Conservation (phyloP, 2,329 filamentous ascomycete species). For the Aspergillus sp. region DNA sequence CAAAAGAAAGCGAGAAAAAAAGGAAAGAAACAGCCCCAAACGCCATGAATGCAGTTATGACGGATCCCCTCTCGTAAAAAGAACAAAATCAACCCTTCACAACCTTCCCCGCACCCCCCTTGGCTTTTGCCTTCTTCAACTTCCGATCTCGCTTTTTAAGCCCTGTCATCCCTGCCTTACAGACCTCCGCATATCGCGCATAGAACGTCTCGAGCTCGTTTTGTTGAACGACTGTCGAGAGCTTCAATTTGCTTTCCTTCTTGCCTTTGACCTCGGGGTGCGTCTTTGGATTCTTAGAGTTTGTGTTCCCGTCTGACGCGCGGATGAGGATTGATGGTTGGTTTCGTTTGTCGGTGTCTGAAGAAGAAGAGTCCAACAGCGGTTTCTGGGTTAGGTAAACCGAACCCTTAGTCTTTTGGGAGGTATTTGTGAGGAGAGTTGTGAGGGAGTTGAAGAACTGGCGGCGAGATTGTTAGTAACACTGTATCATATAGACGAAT, state of each 20-base stretch:
- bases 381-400: constrained; percentile 47
- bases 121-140: constrained; percentile 71
- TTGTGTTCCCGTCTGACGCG: constrained; percentile 75
- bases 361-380: constrained; percentile 20
- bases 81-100: constrained; percentile 26
- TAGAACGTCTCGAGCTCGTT: constrained; percentile 80
- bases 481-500: background rate
- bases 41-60: constrained; percentile 3
- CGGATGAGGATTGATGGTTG: constrained; percentile 76
- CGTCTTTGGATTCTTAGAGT: constrained; percentile 40
- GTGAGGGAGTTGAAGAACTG: constrained; percentile 47
- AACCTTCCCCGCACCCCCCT: constrained; percentile 32
- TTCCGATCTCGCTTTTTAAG: constrained; percentile 91
- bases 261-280: constrained; percentile 22
- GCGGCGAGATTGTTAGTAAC: background rate
- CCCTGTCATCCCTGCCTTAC: constrained; percentile 82
- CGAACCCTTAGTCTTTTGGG: constrained; percentile 42
- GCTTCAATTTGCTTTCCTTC: constrained; percentile 60
- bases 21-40: background rate
- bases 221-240: constrained; percentile 79
- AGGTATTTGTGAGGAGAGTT: constrained; percentile 40
- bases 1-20: background rate
- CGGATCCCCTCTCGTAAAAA: background rate
- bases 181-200: constrained; percentile 80
- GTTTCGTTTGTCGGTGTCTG: constrained; percentile 19